Evolutionary conservation across 441 rosid genomes (phyloP).

Genomic region (Populus hybrid): DNA sequence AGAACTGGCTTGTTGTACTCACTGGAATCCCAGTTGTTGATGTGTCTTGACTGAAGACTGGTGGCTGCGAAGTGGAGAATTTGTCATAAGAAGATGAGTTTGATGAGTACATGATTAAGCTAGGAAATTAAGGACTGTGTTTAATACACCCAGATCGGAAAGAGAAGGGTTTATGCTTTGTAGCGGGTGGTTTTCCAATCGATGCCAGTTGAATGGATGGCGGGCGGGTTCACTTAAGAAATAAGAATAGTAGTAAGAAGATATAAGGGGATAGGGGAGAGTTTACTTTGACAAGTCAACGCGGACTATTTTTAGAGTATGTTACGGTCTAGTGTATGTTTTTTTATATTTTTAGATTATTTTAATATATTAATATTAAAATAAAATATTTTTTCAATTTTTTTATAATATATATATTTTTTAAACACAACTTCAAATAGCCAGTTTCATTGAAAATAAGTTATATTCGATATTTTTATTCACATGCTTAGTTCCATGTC

Average conservation of each 20-base stretch:
- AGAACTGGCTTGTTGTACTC: background rate
- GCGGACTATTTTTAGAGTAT: too few relatives aligned
- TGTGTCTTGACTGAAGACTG: background rate
- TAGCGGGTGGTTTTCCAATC: background rate
- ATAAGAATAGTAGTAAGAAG: background rate
- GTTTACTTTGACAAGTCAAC: background rate
- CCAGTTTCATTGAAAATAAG: too few relatives aligned
- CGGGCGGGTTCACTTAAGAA: background rate
- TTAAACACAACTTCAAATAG: too few relatives aligned
- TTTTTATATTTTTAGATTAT: too few relatives aligned
- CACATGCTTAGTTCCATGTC: too few relatives aligned
- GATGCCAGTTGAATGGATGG: background rate
- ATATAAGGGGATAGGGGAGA: background rate
- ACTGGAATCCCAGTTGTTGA: constrained; percentile 19
- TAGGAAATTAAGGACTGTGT: background rate
- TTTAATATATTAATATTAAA: too few relatives aligned
- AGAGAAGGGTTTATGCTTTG: background rate
- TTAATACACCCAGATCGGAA: background rate
- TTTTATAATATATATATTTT: too few relatives aligned
- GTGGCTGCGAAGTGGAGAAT: background rate
- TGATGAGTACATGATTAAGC: constrained; percentile 8
- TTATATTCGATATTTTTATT: too few relatives aligned
- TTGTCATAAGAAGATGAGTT: constrained; percentile 2
- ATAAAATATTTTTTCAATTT: too few relatives aligned
- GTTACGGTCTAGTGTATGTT: too few relatives aligned